Base-by-base conservation (phyloP, 2,329 filamentous ascomycete species). In the Pseudocercospora cruenta region DNA sequence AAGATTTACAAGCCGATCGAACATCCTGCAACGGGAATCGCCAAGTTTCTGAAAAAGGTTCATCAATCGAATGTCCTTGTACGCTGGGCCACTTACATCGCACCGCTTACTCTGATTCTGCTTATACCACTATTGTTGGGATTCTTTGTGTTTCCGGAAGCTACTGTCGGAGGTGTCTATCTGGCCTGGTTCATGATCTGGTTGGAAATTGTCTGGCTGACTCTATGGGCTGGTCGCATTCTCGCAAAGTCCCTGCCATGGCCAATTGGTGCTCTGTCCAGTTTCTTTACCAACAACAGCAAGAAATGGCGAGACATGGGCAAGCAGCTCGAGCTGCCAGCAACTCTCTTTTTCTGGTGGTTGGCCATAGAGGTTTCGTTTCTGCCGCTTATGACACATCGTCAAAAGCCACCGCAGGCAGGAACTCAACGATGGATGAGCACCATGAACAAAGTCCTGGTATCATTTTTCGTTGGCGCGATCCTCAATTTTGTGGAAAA, bases 291-390 rank as follows among this genome's bases (percentile, higher is more conserved):
- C 16, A 95, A 93, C 77, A 94, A 92, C 72, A 86, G 88, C 74
- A 96, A 95, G 81, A 97, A 97, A 77, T 97, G 94, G 94, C 90
- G 89, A 74, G 94, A 96, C 73, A 88, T 97, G 76, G 93, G 92
- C 21, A 90, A 89, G 66, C 89, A 93, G 72, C 85, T 98, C 54
- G 94, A 98, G 77, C 80, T 98, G 0, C 92, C 93, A 12, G 89
- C 90, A 0, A 93, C 93, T 0, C 79, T 97, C 3, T 97, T 97
- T 79, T 89, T 97, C 71, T 98, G 94, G 94, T 90, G 92, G 86
- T 83, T 98, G 12, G 91, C 91, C 16, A 87, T 96, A 16, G 87
- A 97, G 70, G 85, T 96, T 47, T 96, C 93, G 0, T 97, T 96
- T 78, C 82, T 92, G 39, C 93, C 93, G 2, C 94, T 92, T 1